Evolutionary conservation across 495 filamentous ascomycete species (phyloP).

Genomic region (Bacidia rubella): DNA sequence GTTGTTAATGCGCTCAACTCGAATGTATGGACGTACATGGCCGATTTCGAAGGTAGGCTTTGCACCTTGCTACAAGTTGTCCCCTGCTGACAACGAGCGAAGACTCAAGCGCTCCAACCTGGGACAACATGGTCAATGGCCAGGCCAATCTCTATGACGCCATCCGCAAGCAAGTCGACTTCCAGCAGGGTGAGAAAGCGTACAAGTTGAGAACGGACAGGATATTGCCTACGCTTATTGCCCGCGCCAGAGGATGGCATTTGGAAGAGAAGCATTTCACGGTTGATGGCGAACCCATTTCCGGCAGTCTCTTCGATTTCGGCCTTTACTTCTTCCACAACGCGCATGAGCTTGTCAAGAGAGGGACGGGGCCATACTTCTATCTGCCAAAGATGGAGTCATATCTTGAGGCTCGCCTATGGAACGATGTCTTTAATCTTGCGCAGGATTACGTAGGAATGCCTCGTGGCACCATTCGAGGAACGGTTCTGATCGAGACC

Average conservation of each 20-base stretch:
- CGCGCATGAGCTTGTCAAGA: constrained; percentile 72
- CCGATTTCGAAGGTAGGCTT: constrained; percentile 80
- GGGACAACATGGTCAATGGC: constrained; percentile 99
- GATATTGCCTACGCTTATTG: constrained; percentile 66
- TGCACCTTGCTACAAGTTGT: neutral
- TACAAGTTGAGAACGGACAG: constrained; percentile 93
- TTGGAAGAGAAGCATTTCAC: constrained; percentile 98
- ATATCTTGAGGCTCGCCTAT: constrained; percentile 89
- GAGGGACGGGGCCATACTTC: constrained; percentile 88
- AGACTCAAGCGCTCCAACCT: constrained; percentile 96
- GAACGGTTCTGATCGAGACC: constrained; percentile 94
- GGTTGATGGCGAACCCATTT: constrained; percentile 90
- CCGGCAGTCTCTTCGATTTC: constrained; percentile 89
- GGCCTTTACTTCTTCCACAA: constrained; percentile 99
- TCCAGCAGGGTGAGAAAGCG: constrained; percentile 87
- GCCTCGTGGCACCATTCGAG: constrained; percentile 82
- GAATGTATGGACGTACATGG: constrained; percentile 99
- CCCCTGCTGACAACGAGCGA: constrained; percentile 8
- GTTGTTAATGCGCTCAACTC: constrained; percentile 96
- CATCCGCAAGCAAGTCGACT: constrained; percentile 87
- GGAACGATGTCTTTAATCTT: constrained; percentile 98
- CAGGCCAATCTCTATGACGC: constrained; percentile 98
- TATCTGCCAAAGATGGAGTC: constrained; percentile 99
- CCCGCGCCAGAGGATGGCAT: constrained; percentile 84
- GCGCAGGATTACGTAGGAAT: constrained; percentile 86